These are phyloP conservation scores for Venturia carpophila DNA, from an alignment of 2,329 filamentous ascomycete species.

Conservation along the genomic window DNA sequence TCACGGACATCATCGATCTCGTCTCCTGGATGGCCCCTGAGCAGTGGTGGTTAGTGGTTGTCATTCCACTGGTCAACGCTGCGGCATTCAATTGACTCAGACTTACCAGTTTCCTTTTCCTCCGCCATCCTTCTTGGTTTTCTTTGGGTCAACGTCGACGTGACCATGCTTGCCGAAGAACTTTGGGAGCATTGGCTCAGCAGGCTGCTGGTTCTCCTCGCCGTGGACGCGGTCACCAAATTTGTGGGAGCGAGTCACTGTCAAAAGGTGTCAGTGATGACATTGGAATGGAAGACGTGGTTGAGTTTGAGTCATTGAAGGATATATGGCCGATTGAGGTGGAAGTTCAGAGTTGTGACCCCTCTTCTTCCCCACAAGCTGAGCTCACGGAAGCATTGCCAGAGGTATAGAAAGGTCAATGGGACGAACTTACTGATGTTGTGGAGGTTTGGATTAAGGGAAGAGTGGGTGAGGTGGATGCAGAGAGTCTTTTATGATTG, in stretches of 20 bases:
- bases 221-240: constrained; percentile 87
- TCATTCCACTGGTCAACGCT: neutral
- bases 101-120: constrained; percentile 91
- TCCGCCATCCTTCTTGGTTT: constrained; percentile 92
- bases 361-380: neutral
- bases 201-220: constrained; percentile 59
- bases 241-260: constrained; percentile 98
- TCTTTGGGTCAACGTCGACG: constrained; percentile 74
- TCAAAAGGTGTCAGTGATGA: neutral
- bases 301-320: neutral
- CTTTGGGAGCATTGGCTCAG: constrained; percentile 54
- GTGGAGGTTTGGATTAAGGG: neutral
- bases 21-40: constrained; percentile 76
- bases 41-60: neutral
- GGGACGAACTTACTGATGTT: neutral
- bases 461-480: neutral
- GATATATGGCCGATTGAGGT: neutral
- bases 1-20: constrained; percentile 82
- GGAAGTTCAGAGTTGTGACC: neutral
- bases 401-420: neutral
- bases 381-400: neutral
- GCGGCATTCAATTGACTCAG: neutral
- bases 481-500: neutral
- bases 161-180: constrained; percentile 89
- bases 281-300: neutral